These are phyloP conservation scores for Mycogone perniciosa DNA, from an alignment of 2,329 filamentous ascomycete species.

Conservation along the genomic window DNA sequence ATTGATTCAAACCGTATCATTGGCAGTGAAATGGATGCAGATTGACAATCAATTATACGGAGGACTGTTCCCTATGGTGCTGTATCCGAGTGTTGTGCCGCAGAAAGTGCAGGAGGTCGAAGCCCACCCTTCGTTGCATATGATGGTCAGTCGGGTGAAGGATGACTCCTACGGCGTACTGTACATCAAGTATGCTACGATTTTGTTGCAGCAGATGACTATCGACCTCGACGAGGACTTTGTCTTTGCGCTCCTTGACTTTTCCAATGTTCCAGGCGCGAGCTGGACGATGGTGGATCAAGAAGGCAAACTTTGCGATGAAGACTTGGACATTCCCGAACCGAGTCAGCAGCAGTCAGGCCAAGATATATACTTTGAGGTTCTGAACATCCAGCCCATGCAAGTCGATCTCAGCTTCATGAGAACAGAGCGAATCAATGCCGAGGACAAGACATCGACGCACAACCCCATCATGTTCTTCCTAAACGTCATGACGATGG, in stretches of 20 bases:
- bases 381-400: constrained; percentile 96
- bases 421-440: constrained; percentile 91
- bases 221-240: constrained; percentile 97
- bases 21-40: constrained; percentile 97
- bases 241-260: constrained; percentile 91
- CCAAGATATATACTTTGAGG: constrained; percentile 96
- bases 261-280: constrained; percentile 85
- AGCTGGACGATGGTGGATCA: constrained; percentile 64
- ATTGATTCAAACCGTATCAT: constrained; percentile 83
- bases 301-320: constrained; percentile 82
- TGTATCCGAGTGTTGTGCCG: constrained; percentile 95
- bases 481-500: constrained; percentile 98
- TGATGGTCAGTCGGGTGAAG: constrained; percentile 88
- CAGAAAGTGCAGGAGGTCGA: constrained; percentile 97
- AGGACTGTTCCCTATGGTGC: constrained; percentile 92
- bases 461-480: constrained; percentile 97
- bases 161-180: constrained; percentile 96
- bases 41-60: constrained; percentile 98
- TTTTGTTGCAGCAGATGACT: constrained; percentile 95
- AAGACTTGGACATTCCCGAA: constrained; percentile 84
- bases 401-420: constrained; percentile 97
- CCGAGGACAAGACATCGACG: constrained; percentile 85
- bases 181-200: constrained; percentile 96
- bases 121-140: constrained; percentile 88
- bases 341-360: constrained; percentile 77